Percentiles rank a stretch among this genome's conserved stretches.
Conservation (phyloP, 345 rosid species). For the Excoecaria cochinchinensis region DNA sequence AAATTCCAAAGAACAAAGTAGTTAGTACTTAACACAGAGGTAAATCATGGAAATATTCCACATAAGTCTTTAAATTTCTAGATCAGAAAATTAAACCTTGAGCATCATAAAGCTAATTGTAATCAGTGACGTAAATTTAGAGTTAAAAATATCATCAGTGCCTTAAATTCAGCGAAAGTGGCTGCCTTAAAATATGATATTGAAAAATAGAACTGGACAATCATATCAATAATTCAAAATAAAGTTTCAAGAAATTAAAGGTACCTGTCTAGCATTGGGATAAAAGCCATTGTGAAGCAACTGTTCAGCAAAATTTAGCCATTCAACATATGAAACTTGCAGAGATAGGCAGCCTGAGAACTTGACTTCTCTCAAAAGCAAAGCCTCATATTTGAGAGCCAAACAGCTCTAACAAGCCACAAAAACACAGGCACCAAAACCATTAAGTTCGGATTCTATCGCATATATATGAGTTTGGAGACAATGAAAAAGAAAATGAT, state of each 20-base stretch:
- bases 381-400: slow-evolving; percentile 75
- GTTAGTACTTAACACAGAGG: too few relatives aligned
- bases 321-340: slow-evolving; percentile 56
- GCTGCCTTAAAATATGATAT: neutral
- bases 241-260: neutral
- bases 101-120: neutral
- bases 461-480: too few relatives aligned
- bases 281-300: slow-evolving; percentile 54
- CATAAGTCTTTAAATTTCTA: too few relatives aligned
- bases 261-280: slow-evolving; percentile 56
- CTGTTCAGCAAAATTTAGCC: slow-evolving; percentile 64
- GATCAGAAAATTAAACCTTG: slow-evolving; percentile 38
- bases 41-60: too few relatives aligned
- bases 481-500: neutral
- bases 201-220: slow-evolving; percentile 24
- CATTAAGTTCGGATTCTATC: too few relatives aligned
- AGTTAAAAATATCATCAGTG: neutral
- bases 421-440: neutral
- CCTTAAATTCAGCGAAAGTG: neutral
- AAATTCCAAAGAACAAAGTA: too few relatives aligned
- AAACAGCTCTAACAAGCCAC: slow-evolving; percentile 50
- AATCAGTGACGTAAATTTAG: neutral
- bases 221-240: neutral
- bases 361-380: slow-evolving; percentile 53
- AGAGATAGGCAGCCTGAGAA: slow-evolving; percentile 44